A percentile compares a stretch with the other conserved stretches of the same genome.
Evolutionary conservation across 352 stramenopile species (phyloP).

Genomic region (Pythium apleroticum): DNA sequence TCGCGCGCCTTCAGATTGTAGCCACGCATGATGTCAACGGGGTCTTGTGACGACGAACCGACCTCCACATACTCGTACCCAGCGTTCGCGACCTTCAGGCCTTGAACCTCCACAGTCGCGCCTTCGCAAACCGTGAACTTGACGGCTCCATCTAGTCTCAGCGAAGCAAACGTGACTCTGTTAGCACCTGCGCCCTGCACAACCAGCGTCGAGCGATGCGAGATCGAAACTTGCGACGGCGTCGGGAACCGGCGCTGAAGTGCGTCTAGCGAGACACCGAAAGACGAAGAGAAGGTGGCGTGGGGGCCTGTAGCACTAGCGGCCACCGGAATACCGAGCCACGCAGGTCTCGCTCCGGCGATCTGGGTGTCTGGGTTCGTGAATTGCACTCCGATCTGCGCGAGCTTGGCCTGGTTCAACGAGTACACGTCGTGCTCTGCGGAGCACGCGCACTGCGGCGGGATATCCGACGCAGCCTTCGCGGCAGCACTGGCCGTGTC

Average conservation of each 20-base stretch:
- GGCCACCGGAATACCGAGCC: conserved; percentile 53
- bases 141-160: conserved; percentile 54
- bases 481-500: conserved; percentile 49
- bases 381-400: conserved; percentile 20
- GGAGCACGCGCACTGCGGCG: conserved; percentile 62
- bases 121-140: conserved; percentile 43
- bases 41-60: not conserved
- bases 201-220: conserved; percentile 53
- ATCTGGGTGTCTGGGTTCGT: not conserved
- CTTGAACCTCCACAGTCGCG: conserved; percentile 42
- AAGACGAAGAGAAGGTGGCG: conserved; percentile 42
- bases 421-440: conserved; percentile 67
- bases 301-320: conserved; percentile 34
- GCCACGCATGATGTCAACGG: conserved; percentile 57
- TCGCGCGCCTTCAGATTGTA: conserved; percentile 44
- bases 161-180: conserved; percentile 39
- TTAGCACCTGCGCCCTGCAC: conserved; percentile 32
- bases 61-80: conserved; percentile 42
- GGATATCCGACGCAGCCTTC: conserved; percentile 53
- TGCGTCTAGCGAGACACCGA: conserved; percentile 11
- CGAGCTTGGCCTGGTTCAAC: conserved; percentile 44
- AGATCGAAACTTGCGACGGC: conserved; percentile 34
- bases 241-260: conserved; percentile 12
- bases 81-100: conserved; percentile 45
- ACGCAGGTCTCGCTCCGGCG: conserved; percentile 27